Base-by-base conservation (phyloP, 345 rosid genomes). In the Dovyalis caffra region DNA sequence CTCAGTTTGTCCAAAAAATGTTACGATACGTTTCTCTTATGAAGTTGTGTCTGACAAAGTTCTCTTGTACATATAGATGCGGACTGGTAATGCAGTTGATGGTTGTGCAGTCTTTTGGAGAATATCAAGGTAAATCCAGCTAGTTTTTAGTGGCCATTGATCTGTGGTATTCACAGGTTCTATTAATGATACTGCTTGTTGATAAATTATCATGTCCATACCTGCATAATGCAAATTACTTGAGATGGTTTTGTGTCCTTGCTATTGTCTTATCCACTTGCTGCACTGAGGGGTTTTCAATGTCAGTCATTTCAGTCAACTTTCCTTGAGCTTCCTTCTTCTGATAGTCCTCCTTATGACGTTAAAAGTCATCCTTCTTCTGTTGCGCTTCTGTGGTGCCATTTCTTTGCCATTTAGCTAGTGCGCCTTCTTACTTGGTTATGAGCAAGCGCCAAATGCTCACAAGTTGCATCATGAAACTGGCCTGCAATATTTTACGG, bases 31-130 rank as follows among this genome's bases (percentile, higher is more conserved):
- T 43, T 43, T 43, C 49, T 14, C 14, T 43, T 43, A 43, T 43
- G 49, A 43, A 43, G 38, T 14, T 23, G 20, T 21, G 62, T 57
- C 28, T 57, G 25, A 21, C 12, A 57, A 23, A 5, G 29, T 71
- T 76, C 43, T 66, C 72, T 38, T 60, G 76, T 33, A 60, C 78
- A 68, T 80, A 76, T 84, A 95, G 99, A 93, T 95, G 99, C 90
- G 99, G 75, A 95, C 98, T 45, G 98, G 98, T 70, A 85, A 78
- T 66, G 93, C 99, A 29, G 73, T 93, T 83, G 99, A 95, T 80
- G 99, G 99, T 33, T 95, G 99, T 89, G 98, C 99, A 72, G 79
- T 93, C 65, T 95, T 95, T 86, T 95, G 99, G 99, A 90, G 87
- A 82, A 77, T 88, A 25, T 90, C 93, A 63, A 91, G 94, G 99